Evolutionary conservation across 2,329 filamentous ascomycete species (phyloP).

Genomic region (Ceratocystis alfenasii): DNA sequence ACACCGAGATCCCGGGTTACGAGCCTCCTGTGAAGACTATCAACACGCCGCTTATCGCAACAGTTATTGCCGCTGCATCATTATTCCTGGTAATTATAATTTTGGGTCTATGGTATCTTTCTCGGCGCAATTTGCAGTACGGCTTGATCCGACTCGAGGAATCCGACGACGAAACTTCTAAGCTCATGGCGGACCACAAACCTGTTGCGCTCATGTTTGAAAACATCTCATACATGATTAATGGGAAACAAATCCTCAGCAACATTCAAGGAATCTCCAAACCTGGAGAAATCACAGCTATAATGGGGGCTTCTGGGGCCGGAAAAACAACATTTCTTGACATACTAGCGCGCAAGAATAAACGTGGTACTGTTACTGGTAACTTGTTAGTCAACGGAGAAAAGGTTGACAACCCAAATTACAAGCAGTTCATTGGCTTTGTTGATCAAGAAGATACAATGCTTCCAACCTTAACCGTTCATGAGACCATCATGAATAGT

Average conservation of each 20-base stretch:
- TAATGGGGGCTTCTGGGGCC: constrained; percentile 96
- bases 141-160: constrained; percentile 75
- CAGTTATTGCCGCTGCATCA: constrained; percentile 74
- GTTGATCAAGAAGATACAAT: constrained; percentile 98
- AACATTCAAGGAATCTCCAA: constrained; percentile 76
- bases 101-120: constrained; percentile 74
- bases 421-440: constrained; percentile 85
- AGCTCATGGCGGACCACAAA: constrained; percentile 83
- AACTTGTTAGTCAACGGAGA: constrained; percentile 91
- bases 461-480: constrained; percentile 87
- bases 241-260: constrained; percentile 73
- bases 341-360: constrained; percentile 93
- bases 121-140: constrained; percentile 57
- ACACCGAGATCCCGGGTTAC: constrained; percentile 87
- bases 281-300: constrained; percentile 89
- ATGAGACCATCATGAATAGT: constrained; percentile 93
- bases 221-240: constrained; percentile 74
- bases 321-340: constrained; percentile 97
- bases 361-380: constrained; percentile 65
- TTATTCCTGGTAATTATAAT: constrained; percentile 84
- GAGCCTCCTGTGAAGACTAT: constrained; percentile 80
- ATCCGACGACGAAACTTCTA: constrained; percentile 74
- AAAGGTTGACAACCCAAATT: constrained; percentile 71
- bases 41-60: constrained; percentile 91
- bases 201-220: constrained; percentile 81